Evolutionary conservation across 495 filamentous ascomycete species (phyloP), one percentile per base, ranked within the genome.

Genomic region (Lichina pygmaea): DNA sequence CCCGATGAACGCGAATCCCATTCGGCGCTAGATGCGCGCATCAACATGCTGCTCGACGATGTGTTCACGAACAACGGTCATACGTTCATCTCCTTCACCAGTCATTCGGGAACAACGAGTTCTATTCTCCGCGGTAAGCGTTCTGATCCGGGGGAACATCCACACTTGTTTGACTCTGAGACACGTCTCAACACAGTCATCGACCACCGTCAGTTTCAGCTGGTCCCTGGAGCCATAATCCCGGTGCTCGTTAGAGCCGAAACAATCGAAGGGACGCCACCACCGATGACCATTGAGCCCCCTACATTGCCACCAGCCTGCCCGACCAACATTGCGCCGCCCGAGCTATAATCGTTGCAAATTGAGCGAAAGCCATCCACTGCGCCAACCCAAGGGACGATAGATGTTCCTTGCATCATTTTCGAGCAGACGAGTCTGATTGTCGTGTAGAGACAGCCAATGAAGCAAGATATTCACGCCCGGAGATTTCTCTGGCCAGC

Each of bases 181-280:
- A 42, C 30, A 39, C 30, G 1, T 16, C 33, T 15, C 31, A 6
- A 13, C 16, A 40, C 24, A 51, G 66, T 68, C 0, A 49, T 83
- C 2, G 68, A 68, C 3, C 78, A 84, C 54, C 64, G 67, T 13
- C 24, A 46, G 8, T 84, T 82, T 50, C 57, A 57, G 6, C 51
- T 82, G 45, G 67, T 56, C 24, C 82, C 78, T 0, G 77, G 78
- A 11, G 75, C 72, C 41, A 66, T 78, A 7, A 80, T 84, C 46
- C 75, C 78, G 1, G 75, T 77, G 30, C 61, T 82, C 40, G 66
- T 82, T 8, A 68, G 66, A 52, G 75, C 72, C 0, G 60, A 70
- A 55, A 57, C 10, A 1, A 13, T 52, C 37, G 2, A 37, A 41
- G 49, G 49, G 24, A 33, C 10, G 7, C 37, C 15, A 31, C 45